Evolutionary conservation across 2,329 filamentous ascomycete species (phyloP), one percentile per base, ranked within the genome.

Genomic region (Trichophyton simii): DNA sequence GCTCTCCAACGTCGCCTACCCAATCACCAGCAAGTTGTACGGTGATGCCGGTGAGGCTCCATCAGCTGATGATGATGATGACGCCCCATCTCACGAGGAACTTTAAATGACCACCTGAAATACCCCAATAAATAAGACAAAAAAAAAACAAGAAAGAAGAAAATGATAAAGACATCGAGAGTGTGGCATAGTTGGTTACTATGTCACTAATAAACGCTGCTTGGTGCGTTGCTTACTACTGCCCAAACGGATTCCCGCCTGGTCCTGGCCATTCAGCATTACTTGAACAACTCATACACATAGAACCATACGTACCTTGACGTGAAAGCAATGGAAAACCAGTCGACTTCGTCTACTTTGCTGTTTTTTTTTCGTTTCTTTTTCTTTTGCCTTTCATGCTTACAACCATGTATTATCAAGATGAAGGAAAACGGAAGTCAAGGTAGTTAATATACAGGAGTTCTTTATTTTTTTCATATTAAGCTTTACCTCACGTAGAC

Each of bases 11-110:
- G 89, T 96, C 67, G 94, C 94, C 60, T 96, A 97, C 81, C 94
- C 94, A 68, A 99, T 99, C 80, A 99, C 94, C 70, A 95, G 89
- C 81, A 99, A 99, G 86, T 83, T 96, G 72, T 96, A 96, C 82
- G 79, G 81, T 69, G 80, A 82, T 69, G 86, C 82, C 66, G 86
- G 82, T 67, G 84, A 82, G 65, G 76, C 75, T 72, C 73, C 75
- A 59, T 82, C 81, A 59, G 83, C 81, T 71, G 84, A 80, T 63
- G 80, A 81, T 68, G 83, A 80, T 63, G 87, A 89, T 67, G 88
- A 91, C 67, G 88, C 86, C 76, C 83, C 85, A 65, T 73, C 77
- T 67, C 88, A 91, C 77, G 88, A 91, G 72, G 88, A 92, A 82
- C 78, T 91, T 80, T 92, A 89, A 85, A 61, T 18, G 31, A 50